phyloP scores from a whole-genome alignment of 1,284 basidiomycete genomes.

The Cryptococcus deneoformans region DNA sequence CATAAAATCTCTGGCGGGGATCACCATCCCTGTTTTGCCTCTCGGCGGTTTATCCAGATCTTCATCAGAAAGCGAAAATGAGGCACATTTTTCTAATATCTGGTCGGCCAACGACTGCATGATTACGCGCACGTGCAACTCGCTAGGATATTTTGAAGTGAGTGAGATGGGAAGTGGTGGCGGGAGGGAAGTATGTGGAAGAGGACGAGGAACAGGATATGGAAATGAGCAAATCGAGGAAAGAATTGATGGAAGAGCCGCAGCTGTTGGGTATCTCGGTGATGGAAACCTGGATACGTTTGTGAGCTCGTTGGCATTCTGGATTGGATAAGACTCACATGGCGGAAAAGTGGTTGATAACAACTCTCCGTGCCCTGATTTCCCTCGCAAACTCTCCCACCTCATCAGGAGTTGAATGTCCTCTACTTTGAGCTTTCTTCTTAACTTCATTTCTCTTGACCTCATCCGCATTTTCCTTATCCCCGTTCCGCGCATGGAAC shows the following conservation, averaged over 20 bases:
- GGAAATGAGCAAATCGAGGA: conserved; percentile 44
- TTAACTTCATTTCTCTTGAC: conserved; percentile 53
- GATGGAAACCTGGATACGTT: conserved; percentile 23
- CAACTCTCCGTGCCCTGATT: conserved; percentile 63
- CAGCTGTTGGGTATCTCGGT: conserved; percentile 28
- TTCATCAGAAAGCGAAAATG: too few relatives aligned
- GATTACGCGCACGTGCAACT: conserved; percentile 51
- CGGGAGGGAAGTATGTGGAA: conserved; percentile 6
- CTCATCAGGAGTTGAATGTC: conserved; percentile 79
- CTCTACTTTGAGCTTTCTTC: conserved; percentile 60
- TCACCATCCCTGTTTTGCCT: conserved; percentile 50
- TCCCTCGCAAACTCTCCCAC: conserved; percentile 73
- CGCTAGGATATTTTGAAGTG: conserved; percentile 15
- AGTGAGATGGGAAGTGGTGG: conserved; percentile 26
- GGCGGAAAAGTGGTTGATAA: conserved; percentile 78
- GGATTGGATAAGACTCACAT: conserved; percentile 54
- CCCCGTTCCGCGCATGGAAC: conserved; percentile 5
- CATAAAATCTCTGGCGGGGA: conserved; percentile 68
- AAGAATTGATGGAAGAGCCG: conserved; percentile 52
- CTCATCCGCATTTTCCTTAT: conserved; percentile 18
- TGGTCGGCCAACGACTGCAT: conserved; percentile 45
- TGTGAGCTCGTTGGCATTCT: not conserved
- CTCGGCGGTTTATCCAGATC: not conserved
- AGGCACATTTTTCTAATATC: conserved; percentile 45
- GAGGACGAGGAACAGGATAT: conserved; percentile 23